A percentile compares a stretch with the other conserved stretches of the same genome.
phyloP scores from a whole-genome alignment of 2,329 filamentous ascomycete species.

The Penicillium polonicum region DNA sequence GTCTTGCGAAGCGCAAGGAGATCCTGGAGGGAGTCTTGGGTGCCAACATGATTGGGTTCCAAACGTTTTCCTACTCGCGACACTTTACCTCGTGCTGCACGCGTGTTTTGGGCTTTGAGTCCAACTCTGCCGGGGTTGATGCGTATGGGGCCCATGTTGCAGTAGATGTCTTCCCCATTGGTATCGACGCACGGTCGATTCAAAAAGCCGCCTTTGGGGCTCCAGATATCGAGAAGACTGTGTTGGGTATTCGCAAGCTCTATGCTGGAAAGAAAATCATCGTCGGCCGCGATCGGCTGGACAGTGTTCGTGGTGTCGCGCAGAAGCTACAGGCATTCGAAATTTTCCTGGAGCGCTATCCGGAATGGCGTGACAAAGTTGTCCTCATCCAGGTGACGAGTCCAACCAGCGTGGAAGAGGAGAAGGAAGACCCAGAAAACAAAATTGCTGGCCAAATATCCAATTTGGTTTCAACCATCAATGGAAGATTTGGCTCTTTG shows the following conservation, averaged over 20 bases:
- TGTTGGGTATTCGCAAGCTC: slow-evolving; percentile 68
- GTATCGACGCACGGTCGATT: slow-evolving; percentile 82
- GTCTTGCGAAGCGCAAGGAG: slow-evolving; percentile 83
- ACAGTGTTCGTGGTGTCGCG: slow-evolving; percentile 88
- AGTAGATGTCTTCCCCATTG: slow-evolving; percentile 91
- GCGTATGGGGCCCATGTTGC: slow-evolving; percentile 86
- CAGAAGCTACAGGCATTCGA: slow-evolving; percentile 96
- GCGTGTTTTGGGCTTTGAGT: slow-evolving; percentile 84
- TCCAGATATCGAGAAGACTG: slow-evolving; percentile 67
- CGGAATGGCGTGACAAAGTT: slow-evolving; percentile 87
- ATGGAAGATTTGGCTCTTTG: slow-evolving; percentile 82
- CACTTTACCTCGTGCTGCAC: slow-evolving; percentile 96
- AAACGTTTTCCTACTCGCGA: slow-evolving; percentile 90
- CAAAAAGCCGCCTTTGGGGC: slow-evolving; percentile 71
- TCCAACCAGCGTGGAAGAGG: slow-evolving; percentile 75
- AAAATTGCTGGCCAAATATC: slow-evolving; percentile 87
- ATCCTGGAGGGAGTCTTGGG: slow-evolving; percentile 86
- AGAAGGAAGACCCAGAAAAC: slow-evolving; percentile 71
- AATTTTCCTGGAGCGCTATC: slow-evolving; percentile 83
- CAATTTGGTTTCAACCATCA: slow-evolving; percentile 86
- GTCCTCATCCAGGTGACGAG: slow-evolving; percentile 95
- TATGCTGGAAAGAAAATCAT: slow-evolving; percentile 94
- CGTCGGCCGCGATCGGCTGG: slow-evolving; percentile 88
- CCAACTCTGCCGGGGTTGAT: slow-evolving; percentile 79
- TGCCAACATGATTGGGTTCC: slow-evolving; percentile 90